Conservation (phyloP, 2,329 filamentous ascomycete genomes). For the Myriosclerotinia scirpicola region DNA sequence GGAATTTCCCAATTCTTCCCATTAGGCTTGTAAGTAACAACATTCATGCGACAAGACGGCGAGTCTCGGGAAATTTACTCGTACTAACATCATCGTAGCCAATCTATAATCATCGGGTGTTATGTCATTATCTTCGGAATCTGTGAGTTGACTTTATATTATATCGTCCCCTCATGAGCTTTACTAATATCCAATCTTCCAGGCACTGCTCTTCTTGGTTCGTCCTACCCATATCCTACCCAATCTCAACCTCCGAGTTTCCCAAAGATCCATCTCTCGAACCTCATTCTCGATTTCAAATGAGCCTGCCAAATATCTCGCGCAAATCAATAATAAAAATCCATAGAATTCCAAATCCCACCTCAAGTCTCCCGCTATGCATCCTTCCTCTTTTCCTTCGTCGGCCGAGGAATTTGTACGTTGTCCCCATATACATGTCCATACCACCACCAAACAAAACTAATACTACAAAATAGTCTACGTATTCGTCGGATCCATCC, state of each 20-base stretch:
- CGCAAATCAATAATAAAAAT: not conserved
- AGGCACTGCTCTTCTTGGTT: conserved; percentile 68
- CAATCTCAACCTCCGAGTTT: conserved; percentile 25
- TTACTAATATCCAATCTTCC: conserved; percentile 31
- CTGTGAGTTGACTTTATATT: conserved; percentile 52
- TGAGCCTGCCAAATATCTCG: not conserved
- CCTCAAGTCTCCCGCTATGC: conserved; percentile 91
- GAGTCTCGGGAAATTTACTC: not conserved
- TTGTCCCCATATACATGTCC: conserved; percentile 35
- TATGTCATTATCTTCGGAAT: conserved; percentile 93
- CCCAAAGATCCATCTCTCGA: not conserved
- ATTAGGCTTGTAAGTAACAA: conserved; percentile 31
- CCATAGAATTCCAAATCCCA: conserved; percentile 83
- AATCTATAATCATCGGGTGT: conserved; percentile 73
- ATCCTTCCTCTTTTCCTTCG: conserved; percentile 96
- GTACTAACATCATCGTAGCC: conserved; percentile 47
- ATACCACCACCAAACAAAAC: conserved; percentile 18
- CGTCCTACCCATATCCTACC: conserved; percentile 22
- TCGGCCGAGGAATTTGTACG: conserved; percentile 92
- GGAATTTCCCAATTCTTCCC: conserved; percentile 71
- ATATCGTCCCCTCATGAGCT: not conserved
- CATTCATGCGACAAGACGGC: conserved; percentile 28
- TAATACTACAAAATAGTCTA: conserved; percentile 65
- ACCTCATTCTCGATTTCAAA: not conserved
- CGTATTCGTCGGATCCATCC: conserved; percentile 86